Evolutionary conservation across 306 rosid genomes (phyloP).

Genomic region (Sophora flavescens): DNA sequence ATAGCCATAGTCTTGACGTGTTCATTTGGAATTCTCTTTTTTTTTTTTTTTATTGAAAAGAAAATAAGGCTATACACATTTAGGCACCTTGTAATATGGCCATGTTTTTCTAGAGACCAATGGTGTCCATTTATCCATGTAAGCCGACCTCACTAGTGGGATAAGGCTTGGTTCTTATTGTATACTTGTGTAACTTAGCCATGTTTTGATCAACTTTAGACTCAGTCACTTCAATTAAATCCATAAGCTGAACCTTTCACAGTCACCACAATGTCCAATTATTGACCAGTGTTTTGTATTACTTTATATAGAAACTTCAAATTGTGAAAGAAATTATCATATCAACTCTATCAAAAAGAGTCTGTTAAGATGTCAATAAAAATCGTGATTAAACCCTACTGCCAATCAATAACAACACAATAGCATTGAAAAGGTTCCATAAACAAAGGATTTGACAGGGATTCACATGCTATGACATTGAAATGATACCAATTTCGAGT

Average conservation of each 20-base stretch:
- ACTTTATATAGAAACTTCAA: constrained; percentile 9
- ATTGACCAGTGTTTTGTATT: not conserved
- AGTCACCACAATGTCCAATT: constrained; percentile 9
- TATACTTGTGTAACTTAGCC: not conserved
- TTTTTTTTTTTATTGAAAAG: not conserved
- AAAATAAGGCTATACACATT: not conserved
- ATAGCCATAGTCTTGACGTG: not conserved
- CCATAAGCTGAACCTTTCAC: constrained; percentile 8
- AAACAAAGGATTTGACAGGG: constrained; percentile 1
- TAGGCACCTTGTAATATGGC: not conserved
- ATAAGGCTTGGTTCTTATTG: not conserved
- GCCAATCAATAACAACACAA: constrained; percentile 24
- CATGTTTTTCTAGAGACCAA: not conserved
- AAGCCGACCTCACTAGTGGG: not conserved
- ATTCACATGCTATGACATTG: constrained; percentile 30
- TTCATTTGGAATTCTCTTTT: not conserved
- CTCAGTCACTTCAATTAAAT: not conserved
- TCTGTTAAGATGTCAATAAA: constrained; percentile 10
- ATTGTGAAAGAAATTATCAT: constrained; percentile 27
- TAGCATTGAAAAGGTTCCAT: constrained; percentile 17
- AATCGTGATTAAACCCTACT: constrained; percentile 13
- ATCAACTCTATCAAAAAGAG: constrained; percentile 10
- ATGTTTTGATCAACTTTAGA: not conserved
- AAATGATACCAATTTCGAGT: constrained; percentile 6
- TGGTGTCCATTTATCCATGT: not conserved